Evolutionary conservation across 2,329 filamentous ascomycete genomes (phyloP).

Genomic region (Bipolaris zeicola): DNA sequence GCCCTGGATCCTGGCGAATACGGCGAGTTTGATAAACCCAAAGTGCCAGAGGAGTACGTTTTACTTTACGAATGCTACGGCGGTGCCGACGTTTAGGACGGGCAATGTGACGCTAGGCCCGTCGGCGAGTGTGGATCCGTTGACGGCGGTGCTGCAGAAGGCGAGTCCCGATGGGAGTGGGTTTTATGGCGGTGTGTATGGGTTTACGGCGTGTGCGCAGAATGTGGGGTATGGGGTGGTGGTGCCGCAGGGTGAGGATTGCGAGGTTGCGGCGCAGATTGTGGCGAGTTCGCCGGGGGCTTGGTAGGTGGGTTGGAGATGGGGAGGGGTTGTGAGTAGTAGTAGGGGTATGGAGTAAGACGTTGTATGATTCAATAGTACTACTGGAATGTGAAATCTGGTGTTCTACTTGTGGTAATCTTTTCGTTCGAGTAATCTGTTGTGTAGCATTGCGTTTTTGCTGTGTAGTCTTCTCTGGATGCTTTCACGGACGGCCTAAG

Average conservation of each 20-base stretch:
- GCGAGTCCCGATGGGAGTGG: conserved; percentile 9
- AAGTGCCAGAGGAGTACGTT: conserved; percentile 17
- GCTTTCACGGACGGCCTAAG: not conserved
- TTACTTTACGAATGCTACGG: conserved; percentile 15
- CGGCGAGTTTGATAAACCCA: not conserved
- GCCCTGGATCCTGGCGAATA: conserved; percentile 8
- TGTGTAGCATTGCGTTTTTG: too few relatives aligned
- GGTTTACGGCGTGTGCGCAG: conserved; percentile 19
- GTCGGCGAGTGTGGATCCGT: conserved; percentile 6
- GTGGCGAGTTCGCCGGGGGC: conserved; percentile 11
- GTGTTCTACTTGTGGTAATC: too few relatives aligned
- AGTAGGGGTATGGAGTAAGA: too few relatives aligned
- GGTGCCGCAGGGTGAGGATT: conserved; percentile 15
- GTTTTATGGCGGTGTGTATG: conserved; percentile 8
- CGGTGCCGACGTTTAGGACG: conserved; percentile 8
- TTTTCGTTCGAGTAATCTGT: too few relatives aligned
- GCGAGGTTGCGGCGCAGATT: conserved; percentile 12
- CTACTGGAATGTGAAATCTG: not conserved
- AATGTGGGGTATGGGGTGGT: conserved; percentile 14
- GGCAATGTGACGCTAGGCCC: conserved; percentile 17
- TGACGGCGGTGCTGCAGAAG: conserved; percentile 6
- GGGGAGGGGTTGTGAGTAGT: too few relatives aligned
- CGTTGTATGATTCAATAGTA: too few relatives aligned
- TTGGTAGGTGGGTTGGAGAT: not conserved
- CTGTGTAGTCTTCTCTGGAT: not conserved